A percentile compares a stretch with the other conserved stretches of the same genome.
Conservation (phyloP, 169 alveolate species). For the Plasmodium adleri region DNA sequence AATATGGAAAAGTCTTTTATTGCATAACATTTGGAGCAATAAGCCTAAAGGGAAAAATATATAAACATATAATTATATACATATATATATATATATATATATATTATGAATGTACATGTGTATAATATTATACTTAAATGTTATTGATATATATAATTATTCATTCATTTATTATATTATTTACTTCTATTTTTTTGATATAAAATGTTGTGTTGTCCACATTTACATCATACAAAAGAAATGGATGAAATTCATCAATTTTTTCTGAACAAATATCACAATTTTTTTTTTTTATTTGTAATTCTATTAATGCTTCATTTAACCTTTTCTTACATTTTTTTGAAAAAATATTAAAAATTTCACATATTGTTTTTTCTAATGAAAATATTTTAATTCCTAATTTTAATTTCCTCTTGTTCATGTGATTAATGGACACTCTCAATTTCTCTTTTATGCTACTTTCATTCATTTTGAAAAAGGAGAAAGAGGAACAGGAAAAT, state of each 20-base stretch:
- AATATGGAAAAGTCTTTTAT: conserved; percentile 54
- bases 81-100: too few species aligned
- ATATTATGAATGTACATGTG: too few species aligned
- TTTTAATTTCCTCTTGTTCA: conserved; percentile 54
- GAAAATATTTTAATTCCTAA: conserved; percentile 49
- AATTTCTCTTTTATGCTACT: conserved; percentile 51
- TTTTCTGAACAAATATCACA: conserved; percentile 45
- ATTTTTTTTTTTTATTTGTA: conserved; percentile 27
- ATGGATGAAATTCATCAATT: conserved; percentile 36
- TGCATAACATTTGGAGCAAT: conserved; percentile 53
- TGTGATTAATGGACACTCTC: conserved; percentile 26
- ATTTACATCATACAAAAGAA: conserved; percentile 45
- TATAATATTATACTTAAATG: not conserved
- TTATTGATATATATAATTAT: not conserved
- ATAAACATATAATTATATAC: not conserved
- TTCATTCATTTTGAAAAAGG: conserved; percentile 50
- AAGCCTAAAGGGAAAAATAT: conserved; percentile 34
- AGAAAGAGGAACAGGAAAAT: not conserved
- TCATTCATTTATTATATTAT: not conserved
- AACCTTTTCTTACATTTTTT: conserved; percentile 35
- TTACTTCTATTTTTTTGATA: conserved; percentile 57
- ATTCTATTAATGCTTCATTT: conserved; percentile 16
- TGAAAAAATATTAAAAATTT: conserved; percentile 53
- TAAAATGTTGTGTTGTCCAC: conserved; percentile 33
- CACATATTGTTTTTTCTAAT: conserved; percentile 44